phyloP scores from a whole-genome alignment of 2,329 filamentous ascomycete species.

The Cordyceps farinosa region DNA sequence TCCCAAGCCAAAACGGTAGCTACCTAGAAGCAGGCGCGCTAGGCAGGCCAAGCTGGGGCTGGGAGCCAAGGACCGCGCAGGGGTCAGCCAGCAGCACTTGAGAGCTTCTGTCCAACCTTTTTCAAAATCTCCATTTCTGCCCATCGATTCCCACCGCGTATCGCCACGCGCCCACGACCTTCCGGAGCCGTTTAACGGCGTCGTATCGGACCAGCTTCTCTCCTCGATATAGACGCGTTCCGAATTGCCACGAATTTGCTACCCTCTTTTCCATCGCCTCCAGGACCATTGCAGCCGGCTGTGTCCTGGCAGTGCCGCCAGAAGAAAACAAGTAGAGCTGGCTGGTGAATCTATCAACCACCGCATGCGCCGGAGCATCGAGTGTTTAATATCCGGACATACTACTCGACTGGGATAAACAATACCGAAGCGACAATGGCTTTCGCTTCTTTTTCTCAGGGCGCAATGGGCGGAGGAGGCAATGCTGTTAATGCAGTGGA shows the following conservation, averaged over 20 bases:
- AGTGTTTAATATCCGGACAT: neutral
- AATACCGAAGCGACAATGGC: conserved; percentile 46
- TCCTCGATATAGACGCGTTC: neutral
- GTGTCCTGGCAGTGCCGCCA: neutral
- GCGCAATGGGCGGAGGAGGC: conserved; percentile 39
- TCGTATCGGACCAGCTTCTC: neutral
- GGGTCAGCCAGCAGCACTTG: conserved; percentile 5
- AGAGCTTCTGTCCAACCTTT: conserved; percentile 10
- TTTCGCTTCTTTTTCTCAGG: conserved; percentile 48
- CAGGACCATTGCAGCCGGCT: neutral
- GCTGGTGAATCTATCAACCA: neutral
- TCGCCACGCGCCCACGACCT: neutral
- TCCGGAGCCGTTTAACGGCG: neutral
- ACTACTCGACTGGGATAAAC: neutral
- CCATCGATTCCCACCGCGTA: conserved; percentile 9
- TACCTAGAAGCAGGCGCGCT: neutral
- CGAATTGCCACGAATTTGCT: neutral
- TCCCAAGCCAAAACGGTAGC: neutral
- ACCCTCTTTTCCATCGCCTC: neutral
- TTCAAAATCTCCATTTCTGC: conserved; percentile 10
- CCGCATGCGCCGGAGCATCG: neutral
- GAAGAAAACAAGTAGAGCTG: neutral
- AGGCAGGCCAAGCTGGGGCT: neutral
- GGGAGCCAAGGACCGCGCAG: neutral
- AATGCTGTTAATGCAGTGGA: conserved; percentile 38